These are phyloP conservation scores for Pseudogymnoascus sp. DNA, from an alignment of 2,329 filamentous ascomycete species.

Conservation along the genomic window DNA sequence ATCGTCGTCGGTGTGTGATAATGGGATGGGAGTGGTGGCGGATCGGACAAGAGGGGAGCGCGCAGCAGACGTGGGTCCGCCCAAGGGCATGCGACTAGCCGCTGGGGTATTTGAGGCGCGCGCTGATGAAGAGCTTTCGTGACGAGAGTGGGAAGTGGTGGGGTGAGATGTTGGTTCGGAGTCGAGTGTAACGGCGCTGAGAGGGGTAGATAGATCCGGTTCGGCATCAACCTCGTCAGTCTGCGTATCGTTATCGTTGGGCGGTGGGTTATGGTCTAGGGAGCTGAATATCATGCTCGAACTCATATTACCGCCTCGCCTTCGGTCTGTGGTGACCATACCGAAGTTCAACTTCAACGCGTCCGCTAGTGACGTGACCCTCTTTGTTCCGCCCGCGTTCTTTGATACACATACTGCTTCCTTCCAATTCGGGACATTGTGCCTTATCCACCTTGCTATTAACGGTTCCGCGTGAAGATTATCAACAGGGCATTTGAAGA, in stretches of 20 bases:
- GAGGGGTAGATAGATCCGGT: neutral
- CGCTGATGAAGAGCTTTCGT: constrained; percentile 21
- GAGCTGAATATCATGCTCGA: constrained; percentile 58
- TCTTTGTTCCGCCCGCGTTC: constrained; percentile 93
- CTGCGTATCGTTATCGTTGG: neutral
- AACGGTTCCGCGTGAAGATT: constrained; percentile 94
- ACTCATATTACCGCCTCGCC: constrained; percentile 57
- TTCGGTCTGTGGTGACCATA: constrained; percentile 81
- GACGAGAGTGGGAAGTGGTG: constrained; percentile 20
- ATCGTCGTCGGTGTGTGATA: constrained; percentile 22
- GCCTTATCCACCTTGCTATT: constrained; percentile 89
- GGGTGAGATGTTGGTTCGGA: constrained; percentile 8
- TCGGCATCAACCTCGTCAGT: neutral
- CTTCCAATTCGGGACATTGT: constrained; percentile 79
- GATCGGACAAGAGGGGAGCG: constrained; percentile 21
- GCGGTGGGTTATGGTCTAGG: neutral
- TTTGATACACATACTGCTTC: constrained; percentile 96
- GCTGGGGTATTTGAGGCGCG: constrained; percentile 19
- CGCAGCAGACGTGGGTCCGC: constrained; percentile 11
- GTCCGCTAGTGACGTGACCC: constrained; percentile 91
- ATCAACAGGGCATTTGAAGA: constrained; percentile 96
- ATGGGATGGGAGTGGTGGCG: constrained; percentile 16
- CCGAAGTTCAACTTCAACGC: constrained; percentile 96
- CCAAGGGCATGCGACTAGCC: constrained; percentile 18
- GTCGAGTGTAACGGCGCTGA: neutral